These are phyloP conservation scores for Nephelium lappaceum DNA, from an alignment of 345 rosid species.

Conservation along the genomic window DNA sequence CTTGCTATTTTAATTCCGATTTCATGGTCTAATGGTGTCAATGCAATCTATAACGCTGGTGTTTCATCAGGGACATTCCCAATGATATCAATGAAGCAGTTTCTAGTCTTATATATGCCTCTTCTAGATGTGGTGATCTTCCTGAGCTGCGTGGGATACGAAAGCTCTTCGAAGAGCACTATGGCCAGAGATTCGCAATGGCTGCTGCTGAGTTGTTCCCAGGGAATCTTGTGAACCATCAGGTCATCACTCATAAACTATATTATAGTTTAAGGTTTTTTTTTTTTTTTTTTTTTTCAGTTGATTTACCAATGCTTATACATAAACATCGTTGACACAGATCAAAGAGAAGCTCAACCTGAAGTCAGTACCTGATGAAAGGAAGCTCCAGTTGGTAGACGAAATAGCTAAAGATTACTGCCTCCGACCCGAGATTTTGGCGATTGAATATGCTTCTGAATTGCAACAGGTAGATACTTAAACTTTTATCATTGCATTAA, in stretches of 20 bases:
- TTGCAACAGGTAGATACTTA: constrained; percentile 42
- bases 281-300: neutral
- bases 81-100: constrained; percentile 84
- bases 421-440: constrained; percentile 47
- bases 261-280: neutral
- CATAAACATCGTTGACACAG: constrained; percentile 31
- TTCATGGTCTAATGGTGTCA: neutral
- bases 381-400: constrained; percentile 51
- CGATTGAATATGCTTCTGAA: constrained; percentile 54
- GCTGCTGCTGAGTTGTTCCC: constrained; percentile 59
- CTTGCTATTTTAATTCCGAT: neutral
- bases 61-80: constrained; percentile 63
- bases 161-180: constrained; percentile 70
- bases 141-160: constrained; percentile 66
- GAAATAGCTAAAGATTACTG: constrained; percentile 54
- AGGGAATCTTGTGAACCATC: constrained; percentile 67
- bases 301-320: neutral
- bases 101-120: constrained; percentile 82
- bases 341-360: constrained; percentile 53
- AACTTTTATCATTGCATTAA: neutral
- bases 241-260: constrained; percentile 40
- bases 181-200: constrained; percentile 56
- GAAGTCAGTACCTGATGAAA: constrained; percentile 48
- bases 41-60: neutral
- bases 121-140: constrained; percentile 80